Percentiles rank a stretch among this genome's conserved stretches.
phyloP scores from a whole-genome alignment of 768 basidiomycete species.

The Agaricus subrufescens region DNA sequence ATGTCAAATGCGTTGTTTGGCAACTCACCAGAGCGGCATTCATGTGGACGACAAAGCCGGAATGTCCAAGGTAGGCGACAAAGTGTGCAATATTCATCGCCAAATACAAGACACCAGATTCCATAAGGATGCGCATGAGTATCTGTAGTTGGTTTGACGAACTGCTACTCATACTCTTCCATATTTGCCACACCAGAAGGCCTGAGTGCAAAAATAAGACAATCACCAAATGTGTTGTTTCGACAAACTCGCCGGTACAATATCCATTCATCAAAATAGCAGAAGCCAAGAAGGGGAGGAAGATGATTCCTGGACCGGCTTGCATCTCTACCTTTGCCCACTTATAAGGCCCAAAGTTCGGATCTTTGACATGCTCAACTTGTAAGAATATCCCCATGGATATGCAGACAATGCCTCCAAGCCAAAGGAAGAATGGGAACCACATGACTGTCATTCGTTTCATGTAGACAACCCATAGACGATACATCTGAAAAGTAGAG shows the following conservation, averaged over 20 bases:
- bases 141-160: not conserved
- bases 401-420: constrained; percentile 6
- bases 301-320: constrained; percentile 7
- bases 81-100: constrained; percentile 2
- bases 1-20: not conserved
- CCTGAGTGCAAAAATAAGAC: not conserved
- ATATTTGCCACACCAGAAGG: not conserved
- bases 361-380: not conserved
- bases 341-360: not conserved
- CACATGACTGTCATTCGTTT: not conserved
- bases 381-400: constrained; percentile 1
- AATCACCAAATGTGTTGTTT: not conserved
- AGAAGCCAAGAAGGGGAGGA: constrained; percentile 10
- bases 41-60: not conserved
- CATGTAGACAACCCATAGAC: constrained; percentile 6
- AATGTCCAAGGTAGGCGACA: not conserved
- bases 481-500: constrained; percentile 3
- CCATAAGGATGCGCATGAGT: constrained; percentile 2
- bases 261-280: constrained; percentile 9
- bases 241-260: not conserved
- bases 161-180: not conserved
- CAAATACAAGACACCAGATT: constrained; percentile 6
- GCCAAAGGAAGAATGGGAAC: constrained; percentile 8
- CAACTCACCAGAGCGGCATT: not conserved
- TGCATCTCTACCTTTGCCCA: constrained; percentile 5